Evolutionary conservation across 345 rosid species (phyloP).

Genomic region (Corchorus capsularis): DNA sequence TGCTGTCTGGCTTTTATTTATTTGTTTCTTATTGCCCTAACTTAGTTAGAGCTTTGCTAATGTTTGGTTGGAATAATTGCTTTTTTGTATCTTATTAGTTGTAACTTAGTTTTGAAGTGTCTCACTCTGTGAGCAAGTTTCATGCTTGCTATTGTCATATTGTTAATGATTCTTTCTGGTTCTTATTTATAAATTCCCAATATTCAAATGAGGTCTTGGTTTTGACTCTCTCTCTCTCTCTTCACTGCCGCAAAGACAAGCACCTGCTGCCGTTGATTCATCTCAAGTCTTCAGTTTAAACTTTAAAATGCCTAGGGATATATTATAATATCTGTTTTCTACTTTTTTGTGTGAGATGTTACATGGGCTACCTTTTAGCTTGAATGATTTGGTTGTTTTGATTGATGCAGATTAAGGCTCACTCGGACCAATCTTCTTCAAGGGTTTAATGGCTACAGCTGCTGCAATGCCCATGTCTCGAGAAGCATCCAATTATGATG

Average conservation of each 20-base stretch:
- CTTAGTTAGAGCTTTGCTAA: slow-evolving; percentile 1
- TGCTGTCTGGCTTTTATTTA: slow-evolving; percentile 7
- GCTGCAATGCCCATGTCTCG: slow-evolving; percentile 49
- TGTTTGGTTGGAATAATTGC: slow-evolving; percentile 15
- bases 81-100: slow-evolving; percentile 6
- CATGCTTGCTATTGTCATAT: slow-evolving; percentile 15
- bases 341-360: background rate
- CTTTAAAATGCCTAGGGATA: background rate
- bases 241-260: background rate
- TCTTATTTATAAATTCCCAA: background rate
- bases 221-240: background rate
- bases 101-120: slow-evolving; percentile 12
- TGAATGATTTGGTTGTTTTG: slow-evolving; percentile 24
- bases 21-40: slow-evolving; percentile 7
- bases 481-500: slow-evolving; percentile 74
- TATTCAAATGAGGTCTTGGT: background rate
- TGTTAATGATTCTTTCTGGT: background rate
- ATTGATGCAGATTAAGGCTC: slow-evolving; percentile 27
- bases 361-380: background rate
- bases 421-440: slow-evolving; percentile 17
- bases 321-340: background rate
- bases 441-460: slow-evolving; percentile 60
- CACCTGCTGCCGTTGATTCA: background rate
- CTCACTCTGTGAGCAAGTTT: slow-evolving; percentile 2
- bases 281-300: background rate